Conservation (phyloP, 768 basidiomycete genomes). For the Lactifluus hygrophoroides region DNA sequence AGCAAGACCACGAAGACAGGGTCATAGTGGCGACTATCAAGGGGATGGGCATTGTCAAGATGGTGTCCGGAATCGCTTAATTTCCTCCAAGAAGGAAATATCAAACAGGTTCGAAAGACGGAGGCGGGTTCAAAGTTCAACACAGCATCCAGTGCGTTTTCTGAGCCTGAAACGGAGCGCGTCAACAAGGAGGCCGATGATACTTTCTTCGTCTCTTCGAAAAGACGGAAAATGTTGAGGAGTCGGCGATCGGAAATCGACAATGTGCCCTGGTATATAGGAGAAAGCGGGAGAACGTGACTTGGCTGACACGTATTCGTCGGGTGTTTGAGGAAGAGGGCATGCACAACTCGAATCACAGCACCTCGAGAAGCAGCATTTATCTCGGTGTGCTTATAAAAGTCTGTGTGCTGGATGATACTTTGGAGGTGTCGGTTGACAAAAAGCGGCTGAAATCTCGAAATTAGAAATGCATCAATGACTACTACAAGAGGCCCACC, state of each 20-base stretch:
- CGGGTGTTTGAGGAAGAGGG: conserved; percentile 70
- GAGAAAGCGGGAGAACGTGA: conserved; percentile 70
- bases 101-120: conserved; percentile 62
- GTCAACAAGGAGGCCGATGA: conserved; percentile 57
- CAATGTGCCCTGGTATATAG: conserved; percentile 69
- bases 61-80: conserved; percentile 32
- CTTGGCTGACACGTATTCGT: conserved; percentile 77
- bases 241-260: conserved; percentile 54
- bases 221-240: conserved; percentile 68
- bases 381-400: conserved; percentile 39
- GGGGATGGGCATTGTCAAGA: conserved; percentile 19
- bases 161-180: conserved; percentile 39
- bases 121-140: conserved; percentile 58
- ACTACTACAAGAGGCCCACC: conserved; percentile 32
- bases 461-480: not conserved
- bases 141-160: conserved; percentile 52
- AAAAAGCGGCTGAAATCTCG: conserved; percentile 45
- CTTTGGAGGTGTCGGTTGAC: conserved; percentile 71
- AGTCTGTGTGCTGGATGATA: conserved; percentile 59
- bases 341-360: conserved; percentile 48
- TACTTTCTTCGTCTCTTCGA: conserved; percentile 59
- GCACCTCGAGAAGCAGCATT: conserved; percentile 33
- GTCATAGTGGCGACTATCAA: conserved; percentile 56
- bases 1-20: conserved; percentile 67
- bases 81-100: conserved; percentile 60